Evolutionary conservation across 1,139 yeast species (phyloP), one percentile per base, ranked within the genome.

Genomic region (Blastobotrys apis): DNA sequence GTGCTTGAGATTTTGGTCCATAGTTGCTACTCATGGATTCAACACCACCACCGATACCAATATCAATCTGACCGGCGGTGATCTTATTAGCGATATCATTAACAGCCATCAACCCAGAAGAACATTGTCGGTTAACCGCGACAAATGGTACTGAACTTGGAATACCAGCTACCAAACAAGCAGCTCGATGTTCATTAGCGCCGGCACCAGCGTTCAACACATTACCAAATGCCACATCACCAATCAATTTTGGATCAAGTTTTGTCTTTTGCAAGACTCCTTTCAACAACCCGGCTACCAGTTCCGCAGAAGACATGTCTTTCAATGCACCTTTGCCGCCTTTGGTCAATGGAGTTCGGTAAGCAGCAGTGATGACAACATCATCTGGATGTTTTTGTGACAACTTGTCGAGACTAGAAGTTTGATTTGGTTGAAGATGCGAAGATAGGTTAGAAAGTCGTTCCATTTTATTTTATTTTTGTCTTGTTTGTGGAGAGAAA

Each of bases 171-270:
- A 80, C 85, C 33, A 84, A 69, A 50, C 73, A 72, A 32, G 88
- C 97, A 43, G 95, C 96, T 61, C 69, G 76, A 67, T 86, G 95
- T 67, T 87, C 96, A 48, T 82, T 81, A 47, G 90, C 94, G 60
- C 96, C 96, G 35, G 95, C 94, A 48, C 95, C 96, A 45, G 78
- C 76, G 68, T 87, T 86, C 61, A 88, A 74, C 37, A 87, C 96
- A 64, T 90, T 88, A 59, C 97, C 97, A 53, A 84, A 80, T 33
- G 83, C 82, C 51, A 88, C 81, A 58, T 88, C 97, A 57, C 83
- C 94, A 52, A 88, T 78, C 57, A 78, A 63, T 51, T 68, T 65
- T 42, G 81, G 79, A 64, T 84, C 87, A n/a, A 79, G 69, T 44
- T 80, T 71, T 39, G 76, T 63, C 57, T 74, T 76, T 49, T 74